phyloP scores from a whole-genome alignment of 2,329 filamentous ascomycete genomes.

The Chalaropsis ovoidea region DNA sequence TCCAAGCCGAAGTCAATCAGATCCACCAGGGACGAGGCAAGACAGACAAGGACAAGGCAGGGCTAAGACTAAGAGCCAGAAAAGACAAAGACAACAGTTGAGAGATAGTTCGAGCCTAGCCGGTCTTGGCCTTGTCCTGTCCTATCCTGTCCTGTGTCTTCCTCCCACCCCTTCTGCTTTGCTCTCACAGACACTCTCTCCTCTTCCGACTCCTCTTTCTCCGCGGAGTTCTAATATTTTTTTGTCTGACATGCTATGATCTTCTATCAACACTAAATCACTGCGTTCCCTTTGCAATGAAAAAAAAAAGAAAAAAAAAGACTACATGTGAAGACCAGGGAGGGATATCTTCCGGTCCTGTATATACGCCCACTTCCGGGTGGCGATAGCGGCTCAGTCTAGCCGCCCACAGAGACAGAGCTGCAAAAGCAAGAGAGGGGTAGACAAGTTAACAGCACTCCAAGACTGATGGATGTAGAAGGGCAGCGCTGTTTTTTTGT shows the following conservation, averaged over 20 bases:
- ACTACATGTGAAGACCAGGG: too few species aligned
- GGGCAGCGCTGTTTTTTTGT: not conserved
- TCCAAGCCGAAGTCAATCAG: not conserved
- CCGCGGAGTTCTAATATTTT: too few species aligned
- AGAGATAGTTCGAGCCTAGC: too few species aligned
- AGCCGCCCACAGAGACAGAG: conserved; percentile 6
- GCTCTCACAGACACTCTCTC: not conserved
- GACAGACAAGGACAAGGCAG: not conserved
- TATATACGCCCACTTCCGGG: too few species aligned
- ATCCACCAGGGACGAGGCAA: not conserved
- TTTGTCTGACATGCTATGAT: not conserved
- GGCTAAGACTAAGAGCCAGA: not conserved
- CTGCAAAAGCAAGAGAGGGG: conserved; percentile 1
- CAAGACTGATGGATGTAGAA: not conserved
- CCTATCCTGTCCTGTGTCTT: too few species aligned
- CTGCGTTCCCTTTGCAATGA: not conserved
- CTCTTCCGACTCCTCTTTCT: too few species aligned
- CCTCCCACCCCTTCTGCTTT: too few species aligned
- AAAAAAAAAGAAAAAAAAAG: not conserved
- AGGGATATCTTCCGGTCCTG: too few species aligned
- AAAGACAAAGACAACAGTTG: too few species aligned
- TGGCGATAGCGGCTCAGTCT: too few species aligned
- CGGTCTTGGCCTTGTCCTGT: too few species aligned
- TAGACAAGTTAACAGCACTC: not conserved
- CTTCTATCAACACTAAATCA: not conserved